Base-by-base conservation (phyloP, 2,329 filamentous ascomycete genomes). In the Xylariaceae sp. region DNA sequence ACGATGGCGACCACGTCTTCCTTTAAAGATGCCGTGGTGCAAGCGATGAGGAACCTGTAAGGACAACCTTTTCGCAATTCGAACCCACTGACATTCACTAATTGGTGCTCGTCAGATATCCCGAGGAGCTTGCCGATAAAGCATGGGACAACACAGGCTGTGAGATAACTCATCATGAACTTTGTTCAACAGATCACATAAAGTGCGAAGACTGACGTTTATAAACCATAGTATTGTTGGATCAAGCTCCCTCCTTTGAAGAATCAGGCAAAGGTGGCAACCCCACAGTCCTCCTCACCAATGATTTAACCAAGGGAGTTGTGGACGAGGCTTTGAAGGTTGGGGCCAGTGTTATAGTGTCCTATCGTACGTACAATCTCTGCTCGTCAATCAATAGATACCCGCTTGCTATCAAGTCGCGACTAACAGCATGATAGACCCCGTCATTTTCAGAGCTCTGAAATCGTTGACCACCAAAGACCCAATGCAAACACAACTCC, bases 61-160 rank as follows among this genome's bases (percentile, higher is more conserved):
- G 84, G 72, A 41, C n/a, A n/a, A n/a, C n/a, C n/a, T n/a, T n/a
- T n/a, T n/a, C n/a, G n/a, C n/a, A n/a, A n/a, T n/a, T n/a, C n/a
- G n/a, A n/a, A n/a, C n/a, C n/a, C n/a, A n/a, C n/a, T n/a, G n/a
- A n/a, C n/a, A n/a, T n/a, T n/a, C n/a, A n/a, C n/a, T n/a, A n/a
- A n/a, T n/a, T n/a, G n/a, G n/a, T n/a, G 12, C 4, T 32, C 7
- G 27, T 6, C 40, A 93, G 90, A 48, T 98, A 95, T 64, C 93
- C 93, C 0, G 88, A 94, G 63, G 82, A 82, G 49, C 75, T 96
- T 34, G 93, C 93, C 8, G 93, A 97, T 63, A 85, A 84, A 57
- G 83, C 86, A 54, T 98, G 91, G 78, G 93, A 98, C 65, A 98
- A 98, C 62, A 95, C 94, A n/a, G 93, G 93, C 45, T 54, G 62